These are phyloP conservation scores for Fusarium pininemorale DNA, from an alignment of 2,329 filamentous ascomycete genomes.

Conservation along the genomic window DNA sequence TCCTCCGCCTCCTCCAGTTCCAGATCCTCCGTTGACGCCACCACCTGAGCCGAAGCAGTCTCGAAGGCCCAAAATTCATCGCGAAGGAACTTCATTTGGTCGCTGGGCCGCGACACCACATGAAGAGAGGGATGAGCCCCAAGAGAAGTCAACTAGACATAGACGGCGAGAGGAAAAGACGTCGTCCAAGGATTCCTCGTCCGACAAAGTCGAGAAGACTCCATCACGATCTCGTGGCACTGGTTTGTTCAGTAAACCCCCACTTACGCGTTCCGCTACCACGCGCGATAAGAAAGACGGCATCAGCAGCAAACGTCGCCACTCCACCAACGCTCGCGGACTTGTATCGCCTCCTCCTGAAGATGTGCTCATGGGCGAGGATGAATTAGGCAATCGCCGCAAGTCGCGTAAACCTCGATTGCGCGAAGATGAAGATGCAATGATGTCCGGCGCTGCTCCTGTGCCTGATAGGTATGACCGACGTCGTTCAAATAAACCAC, in stretches of 20 bases:
- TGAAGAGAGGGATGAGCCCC: conserved; percentile 63
- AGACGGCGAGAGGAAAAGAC: conserved; percentile 69
- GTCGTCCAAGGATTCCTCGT: conserved; percentile 75
- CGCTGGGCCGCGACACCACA: conserved; percentile 70
- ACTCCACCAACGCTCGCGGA: conserved; percentile 72
- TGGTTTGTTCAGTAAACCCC: conserved; percentile 74
- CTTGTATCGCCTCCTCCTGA: conserved; percentile 79
- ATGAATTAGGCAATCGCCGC: conserved; percentile 52
- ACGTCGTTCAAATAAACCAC: conserved; percentile 55
- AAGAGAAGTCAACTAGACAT: conserved; percentile 65
- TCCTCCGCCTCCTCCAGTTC: conserved; percentile 53
- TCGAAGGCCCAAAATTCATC: conserved; percentile 79
- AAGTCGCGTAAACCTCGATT: conserved; percentile 52
- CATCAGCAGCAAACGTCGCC: conserved; percentile 66
- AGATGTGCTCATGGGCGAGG: conserved; percentile 70
- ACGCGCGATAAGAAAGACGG: conserved; percentile 70
- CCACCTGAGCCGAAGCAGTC: conserved; percentile 66
- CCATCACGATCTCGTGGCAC: conserved; percentile 64
- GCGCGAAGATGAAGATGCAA: conserved; percentile 53
- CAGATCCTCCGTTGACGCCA: conserved; percentile 58
- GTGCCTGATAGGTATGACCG: conserved; percentile 44
- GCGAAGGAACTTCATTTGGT: conserved; percentile 77
- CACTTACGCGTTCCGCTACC: conserved; percentile 74
- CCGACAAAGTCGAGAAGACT: conserved; percentile 70
- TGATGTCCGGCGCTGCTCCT: conserved; percentile 57